Evolutionary conservation across 148 eudicot species (phyloP).

Genomic region (Vaccinium macrocarpon): DNA sequence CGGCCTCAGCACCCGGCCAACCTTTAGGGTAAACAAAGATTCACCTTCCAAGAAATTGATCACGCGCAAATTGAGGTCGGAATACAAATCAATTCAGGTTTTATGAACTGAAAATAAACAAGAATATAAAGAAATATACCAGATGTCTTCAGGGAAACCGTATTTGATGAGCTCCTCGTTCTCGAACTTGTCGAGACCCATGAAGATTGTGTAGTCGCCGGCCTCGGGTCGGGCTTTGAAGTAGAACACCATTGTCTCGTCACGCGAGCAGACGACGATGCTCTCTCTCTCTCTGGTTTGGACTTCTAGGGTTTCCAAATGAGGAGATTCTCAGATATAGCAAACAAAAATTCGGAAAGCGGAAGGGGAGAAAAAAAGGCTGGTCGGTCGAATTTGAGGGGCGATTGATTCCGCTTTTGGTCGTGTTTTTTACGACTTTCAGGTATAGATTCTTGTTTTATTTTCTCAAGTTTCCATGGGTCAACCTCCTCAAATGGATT

Average conservation of each 20-base stretch:
- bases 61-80: neutral
- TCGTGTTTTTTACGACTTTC: neutral
- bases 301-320: constrained; percentile 4
- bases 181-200: constrained; percentile 94
- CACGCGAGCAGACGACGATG: constrained; percentile 8
- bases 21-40: no score
- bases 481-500: no score
- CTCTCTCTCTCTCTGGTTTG: neutral
- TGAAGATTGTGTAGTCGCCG: constrained; percentile 91
- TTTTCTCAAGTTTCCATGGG: no score
- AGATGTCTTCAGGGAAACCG: constrained; percentile 94
- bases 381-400: neutral
- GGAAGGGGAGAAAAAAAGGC: neutral
- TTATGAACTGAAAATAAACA: neutral
- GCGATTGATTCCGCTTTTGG: neutral
- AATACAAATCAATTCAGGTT: neutral
- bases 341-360: neutral
- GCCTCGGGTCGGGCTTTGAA: constrained; percentile 92
- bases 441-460: no score
- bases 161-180: constrained; percentile 97
- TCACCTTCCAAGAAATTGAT: neutral
- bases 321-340: neutral
- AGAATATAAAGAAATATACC: constrained; percentile 33
- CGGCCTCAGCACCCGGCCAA: no score
- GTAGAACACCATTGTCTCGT: constrained; percentile 79